Base-by-base conservation (phyloP, 2,329 filamentous ascomycete species). In the Fusarium humuli region DNA sequence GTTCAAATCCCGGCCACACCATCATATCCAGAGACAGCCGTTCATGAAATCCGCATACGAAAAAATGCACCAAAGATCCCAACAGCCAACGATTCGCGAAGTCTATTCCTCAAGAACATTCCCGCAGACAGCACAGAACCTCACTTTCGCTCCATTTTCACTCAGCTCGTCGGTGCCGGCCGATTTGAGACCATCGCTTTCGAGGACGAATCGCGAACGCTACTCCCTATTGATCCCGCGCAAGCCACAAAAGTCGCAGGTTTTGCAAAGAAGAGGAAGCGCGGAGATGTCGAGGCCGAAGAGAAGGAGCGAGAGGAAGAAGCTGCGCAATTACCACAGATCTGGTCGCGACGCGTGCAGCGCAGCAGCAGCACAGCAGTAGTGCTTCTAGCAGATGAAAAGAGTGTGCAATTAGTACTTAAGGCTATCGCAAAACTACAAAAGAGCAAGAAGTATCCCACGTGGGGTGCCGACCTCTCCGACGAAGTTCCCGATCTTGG, bases 101-200 rank as follows among this genome's bases (percentile, higher is more conserved):
- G 92, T 66, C 86, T 99, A 20, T 99, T 97, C 81, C 78, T 97
- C n/a, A 92, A 94, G 69, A 98, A 99, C 76, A 83, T 97, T 1
- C 96, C 96, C 9, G 85, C 91, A 68, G 94, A 98, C 77, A 91
- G 93, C 63, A 97, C 93, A 7, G 90, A 93, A 60, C 79, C 84
- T 2, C 92, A 94, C 74, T 85, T 98, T 44, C 90, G 93, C 46
- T 85, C 90, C 44, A 82, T 98, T 0, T 97, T 98, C 73, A 83
- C 88, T 1, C 84, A 86, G 1, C 87, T 97, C 18, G 86, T 98
- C 0, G 92, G 93, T 11, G 90, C 91, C 1, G 92, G 92, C 5
- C 87, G 92, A 48, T 92, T 98, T 49, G 93, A 97, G 79, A 85
- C 83, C 55, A 91, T 97, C 7, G 83, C 86, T 0, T 98, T 98